Conservation (phyloP, 208 protist genomes). For the Acanthamoeba castellanii region DNA sequence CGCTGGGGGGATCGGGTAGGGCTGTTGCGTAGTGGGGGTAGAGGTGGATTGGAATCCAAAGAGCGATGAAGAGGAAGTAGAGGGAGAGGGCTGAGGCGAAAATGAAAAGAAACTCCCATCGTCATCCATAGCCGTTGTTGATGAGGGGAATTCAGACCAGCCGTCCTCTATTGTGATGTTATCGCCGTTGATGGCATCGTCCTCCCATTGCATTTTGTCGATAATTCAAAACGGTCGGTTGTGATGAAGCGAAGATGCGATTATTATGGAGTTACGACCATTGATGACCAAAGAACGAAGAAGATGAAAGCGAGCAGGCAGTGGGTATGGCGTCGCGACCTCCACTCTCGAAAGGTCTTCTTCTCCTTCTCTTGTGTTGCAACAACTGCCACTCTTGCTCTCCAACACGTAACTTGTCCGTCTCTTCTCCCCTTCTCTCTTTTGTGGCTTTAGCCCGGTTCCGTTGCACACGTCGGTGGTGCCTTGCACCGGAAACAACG, state of each 20-base stretch:
- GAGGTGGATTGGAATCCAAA: neutral
- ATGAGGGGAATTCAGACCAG: neutral
- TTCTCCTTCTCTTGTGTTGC: too few species aligned
- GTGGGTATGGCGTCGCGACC: neutral
- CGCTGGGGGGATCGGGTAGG: neutral
- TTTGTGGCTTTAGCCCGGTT: neutral
- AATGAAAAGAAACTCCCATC: conserved; percentile 13
- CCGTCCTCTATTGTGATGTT: neutral
- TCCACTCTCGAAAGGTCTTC: neutral
- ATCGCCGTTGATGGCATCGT: neutral
- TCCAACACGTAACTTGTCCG: too few species aligned
- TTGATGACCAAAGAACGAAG: too few species aligned
- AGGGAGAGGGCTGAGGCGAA: neutral
- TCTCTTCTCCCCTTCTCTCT: neutral
- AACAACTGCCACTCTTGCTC: neutral
- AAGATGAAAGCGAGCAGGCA: too few species aligned
- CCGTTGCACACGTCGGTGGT: neutral
- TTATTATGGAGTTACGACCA: neutral
- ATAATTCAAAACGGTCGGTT: neutral
- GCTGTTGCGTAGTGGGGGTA: neutral
- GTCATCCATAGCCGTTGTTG: neutral
- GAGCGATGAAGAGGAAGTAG: neutral
- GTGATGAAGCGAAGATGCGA: neutral
- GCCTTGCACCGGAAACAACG: neutral
- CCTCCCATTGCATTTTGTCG: neutral